Base-by-base conservation (phyloP, 179 eudicot species). In the Nepenthes alata region DNA sequence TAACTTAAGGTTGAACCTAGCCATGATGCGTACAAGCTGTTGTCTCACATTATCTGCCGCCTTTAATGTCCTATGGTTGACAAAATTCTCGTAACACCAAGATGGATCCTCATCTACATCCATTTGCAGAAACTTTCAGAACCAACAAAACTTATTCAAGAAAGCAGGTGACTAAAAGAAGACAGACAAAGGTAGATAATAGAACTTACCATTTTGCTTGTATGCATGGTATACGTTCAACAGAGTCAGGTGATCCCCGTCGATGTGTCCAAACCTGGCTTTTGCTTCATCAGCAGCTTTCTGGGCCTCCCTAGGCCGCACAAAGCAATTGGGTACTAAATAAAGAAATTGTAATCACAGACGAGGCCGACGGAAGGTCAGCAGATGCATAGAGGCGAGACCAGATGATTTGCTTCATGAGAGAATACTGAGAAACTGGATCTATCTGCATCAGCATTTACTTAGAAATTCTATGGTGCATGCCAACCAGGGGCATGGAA, bases 241-340 rank as follows among this genome's bases (percentile, higher is more conserved):
- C 70, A 93, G 83, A n/a, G 95, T 89, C 12, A 93, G 88, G 68
- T 89, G 98, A 77, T 93, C 96, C 62, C 98, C 98, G 58, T 93
- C 98, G 44, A 85, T 86, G 77, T 93, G 98, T 47, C 90, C 95
- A 70, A 93, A 89, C 71, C 95, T 83, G 69, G 96, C 88, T 83
- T 93, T 93, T 37, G 98, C 98, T 89, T 89, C 98, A 76, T 93
- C 98, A 58, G 98, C 98, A 76, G 93, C 96, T 81, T 89, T 93
- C 75, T 93, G 95, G 70, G 98, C 95, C 76, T 93, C 98, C 73
- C 93, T 87, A 75, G 96, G 96, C 98, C 96, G 87, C 85, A 93
- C 76, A 86, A 93, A 93, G 96, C 98, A 93, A 79, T 93, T 91
- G 95, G 96, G 98, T 89, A 86, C 98, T 93, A 93, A 70, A 89